Conservation (phyloP, 192 early-diverging fungal genomes). For the Coemansia sp. region DNA sequence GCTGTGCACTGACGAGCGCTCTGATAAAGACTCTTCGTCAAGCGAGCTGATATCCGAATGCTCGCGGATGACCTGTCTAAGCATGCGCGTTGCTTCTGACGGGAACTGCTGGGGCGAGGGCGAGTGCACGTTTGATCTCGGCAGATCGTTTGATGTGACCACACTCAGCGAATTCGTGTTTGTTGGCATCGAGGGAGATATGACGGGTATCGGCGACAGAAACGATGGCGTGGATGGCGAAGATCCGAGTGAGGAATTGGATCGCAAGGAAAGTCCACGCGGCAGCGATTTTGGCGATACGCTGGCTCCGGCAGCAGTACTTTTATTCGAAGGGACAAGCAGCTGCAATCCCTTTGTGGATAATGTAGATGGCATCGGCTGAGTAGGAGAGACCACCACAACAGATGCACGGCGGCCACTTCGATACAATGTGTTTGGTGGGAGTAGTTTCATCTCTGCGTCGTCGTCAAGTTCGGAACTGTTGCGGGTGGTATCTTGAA, state of each 20-base stretch:
- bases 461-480: neutral
- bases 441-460: neutral
- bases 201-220: constrained; percentile 23
- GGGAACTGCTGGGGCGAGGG: constrained; percentile 43
- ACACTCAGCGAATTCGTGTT: constrained; percentile 20
- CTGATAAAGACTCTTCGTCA: constrained; percentile 2
- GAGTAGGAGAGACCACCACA: neutral
- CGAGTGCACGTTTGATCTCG: neutral
- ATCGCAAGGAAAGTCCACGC: constrained; percentile 28
- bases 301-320: constrained; percentile 11
- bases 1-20: neutral
- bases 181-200: constrained; percentile 22
- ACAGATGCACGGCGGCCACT: constrained; percentile 1
- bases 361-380: neutral
- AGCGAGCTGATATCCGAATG: constrained; percentile 17
- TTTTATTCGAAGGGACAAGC: constrained; percentile 14
- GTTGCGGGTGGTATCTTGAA: neutral
- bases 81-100: constrained; percentile 46
- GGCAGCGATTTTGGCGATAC: constrained; percentile 38
- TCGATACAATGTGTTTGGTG: neutral
- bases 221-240: constrained; percentile 33
- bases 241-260: constrained; percentile 30
- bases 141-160: constrained; percentile 11
- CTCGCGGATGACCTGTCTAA: constrained; percentile 38
- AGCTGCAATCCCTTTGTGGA: constrained; percentile 15